These are phyloP conservation scores for Vigna hirtella DNA, from an alignment of 306 rosid genomes.

Conservation along the genomic window DNA sequence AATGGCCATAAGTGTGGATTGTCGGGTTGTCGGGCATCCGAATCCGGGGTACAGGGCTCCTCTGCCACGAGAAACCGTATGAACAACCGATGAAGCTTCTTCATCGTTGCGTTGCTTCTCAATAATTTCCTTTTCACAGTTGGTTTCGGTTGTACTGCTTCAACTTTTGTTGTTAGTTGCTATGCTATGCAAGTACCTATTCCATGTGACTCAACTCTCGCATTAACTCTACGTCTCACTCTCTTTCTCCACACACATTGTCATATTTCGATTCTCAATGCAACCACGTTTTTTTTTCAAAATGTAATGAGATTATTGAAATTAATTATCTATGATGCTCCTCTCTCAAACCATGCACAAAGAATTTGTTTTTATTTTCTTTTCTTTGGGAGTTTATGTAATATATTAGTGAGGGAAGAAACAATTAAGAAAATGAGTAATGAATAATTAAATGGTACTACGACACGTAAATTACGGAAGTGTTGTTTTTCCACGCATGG, in stretches of 20 bases:
- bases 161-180: background rate
- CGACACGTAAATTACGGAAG: constrained; percentile 26
- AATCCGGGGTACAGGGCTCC: constrained; percentile 53
- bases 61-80: constrained; percentile 14
- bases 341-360: no score
- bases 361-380: background rate
- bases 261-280: background rate
- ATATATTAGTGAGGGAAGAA: background rate
- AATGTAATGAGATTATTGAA: background rate
- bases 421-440: background rate
- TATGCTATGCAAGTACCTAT: background rate
- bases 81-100: constrained; percentile 39
- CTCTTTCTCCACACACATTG: no score
- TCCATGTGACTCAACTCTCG: constrained; percentile 4
- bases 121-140: background rate
- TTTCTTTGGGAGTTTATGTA: background rate
- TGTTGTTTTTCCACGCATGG: background rate
- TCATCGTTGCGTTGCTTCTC: constrained; percentile 23
- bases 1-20: constrained; percentile 44
- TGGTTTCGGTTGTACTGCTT: background rate
- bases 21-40: constrained; percentile 67
- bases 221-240: background rate
- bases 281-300: background rate
- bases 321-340: background rate
- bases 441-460: constrained; percentile 1